phyloP scores from a whole-genome alignment of 2,329 filamentous ascomycete species.

The Nothophoma quercina region DNA sequence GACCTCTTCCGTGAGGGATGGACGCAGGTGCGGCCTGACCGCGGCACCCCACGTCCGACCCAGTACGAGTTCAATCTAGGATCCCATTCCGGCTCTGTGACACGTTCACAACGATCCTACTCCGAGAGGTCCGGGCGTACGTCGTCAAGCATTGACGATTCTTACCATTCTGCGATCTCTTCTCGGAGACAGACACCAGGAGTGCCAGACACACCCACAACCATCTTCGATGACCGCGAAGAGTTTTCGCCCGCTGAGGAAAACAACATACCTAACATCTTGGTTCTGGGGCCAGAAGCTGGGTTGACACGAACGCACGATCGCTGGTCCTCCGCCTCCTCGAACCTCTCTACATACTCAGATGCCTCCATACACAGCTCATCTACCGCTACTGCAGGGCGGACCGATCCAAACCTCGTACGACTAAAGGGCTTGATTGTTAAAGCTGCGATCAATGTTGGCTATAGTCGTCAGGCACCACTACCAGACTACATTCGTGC shows the following conservation, averaged over 20 bases:
- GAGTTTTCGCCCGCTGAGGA: conserved; percentile 77
- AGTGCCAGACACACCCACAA: conserved; percentile 87
- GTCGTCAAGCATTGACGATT: conserved; percentile 55
- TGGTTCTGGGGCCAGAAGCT: conserved; percentile 78
- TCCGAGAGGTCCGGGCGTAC: conserved; percentile 46
- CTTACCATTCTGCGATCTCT: conserved; percentile 55
- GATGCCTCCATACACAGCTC: conserved; percentile 71
- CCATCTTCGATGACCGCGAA: conserved; percentile 87
- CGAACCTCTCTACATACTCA: conserved; percentile 80
- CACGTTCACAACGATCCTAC: conserved; percentile 41
- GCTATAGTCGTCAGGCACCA: conserved; percentile 71
- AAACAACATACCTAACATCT: conserved; percentile 82
- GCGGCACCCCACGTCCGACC: conserved; percentile 82
- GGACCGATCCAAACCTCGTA: conserved; percentile 78
- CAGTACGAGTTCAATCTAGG: conserved; percentile 70
- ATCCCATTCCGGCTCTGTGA: conserved; percentile 46
- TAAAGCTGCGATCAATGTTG: conserved; percentile 85
- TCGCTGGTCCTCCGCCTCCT: conserved; percentile 79
- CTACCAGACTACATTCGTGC: conserved; percentile 79
- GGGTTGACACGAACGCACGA: conserved; percentile 62
- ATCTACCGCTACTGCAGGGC: conserved; percentile 71
- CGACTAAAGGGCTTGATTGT: conserved; percentile 81
- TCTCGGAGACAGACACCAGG: conserved; percentile 43
- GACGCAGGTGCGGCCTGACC: conserved; percentile 85
- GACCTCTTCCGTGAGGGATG: conserved; percentile 93